Evolutionary conservation across 2,329 filamentous ascomycete species (phyloP).

Genomic region (Penicillium concentricum): DNA sequence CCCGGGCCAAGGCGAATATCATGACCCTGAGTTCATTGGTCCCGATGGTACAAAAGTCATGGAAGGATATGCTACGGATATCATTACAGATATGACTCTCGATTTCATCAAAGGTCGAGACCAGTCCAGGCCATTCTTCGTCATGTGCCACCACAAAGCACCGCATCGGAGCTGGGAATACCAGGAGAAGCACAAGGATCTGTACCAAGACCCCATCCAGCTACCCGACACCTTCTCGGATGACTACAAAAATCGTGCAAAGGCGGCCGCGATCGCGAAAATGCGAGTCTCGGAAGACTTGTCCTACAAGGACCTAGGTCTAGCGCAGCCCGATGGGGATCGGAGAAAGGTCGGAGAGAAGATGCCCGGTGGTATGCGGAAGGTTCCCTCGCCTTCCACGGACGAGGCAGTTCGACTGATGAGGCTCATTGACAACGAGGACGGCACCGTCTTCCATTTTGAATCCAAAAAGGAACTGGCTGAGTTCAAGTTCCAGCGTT

Average conservation of each 20-base stretch:
- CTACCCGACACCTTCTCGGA: slow-evolving; percentile 55
- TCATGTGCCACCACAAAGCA: slow-evolving; percentile 60
- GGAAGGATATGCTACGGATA: slow-evolving; percentile 53
- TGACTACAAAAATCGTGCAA: slow-evolving; percentile 55
- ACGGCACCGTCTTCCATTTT: slow-evolving; percentile 50
- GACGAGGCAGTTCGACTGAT: slow-evolving; percentile 30
- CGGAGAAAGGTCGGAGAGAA: slow-evolving; percentile 39
- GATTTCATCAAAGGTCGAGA: slow-evolving; percentile 41
- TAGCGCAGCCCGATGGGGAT: slow-evolving; percentile 53
- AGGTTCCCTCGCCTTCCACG: slow-evolving; percentile 36
- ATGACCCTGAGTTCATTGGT: slow-evolving; percentile 52
- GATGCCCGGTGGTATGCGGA: slow-evolving; percentile 32
- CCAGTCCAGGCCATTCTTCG: slow-evolving; percentile 47
- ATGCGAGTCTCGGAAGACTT: slow-evolving; percentile 53
- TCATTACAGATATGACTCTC: slow-evolving; percentile 53
- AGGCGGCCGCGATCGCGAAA: slow-evolving; percentile 51
- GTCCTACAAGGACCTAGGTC: slow-evolving; percentile 53
- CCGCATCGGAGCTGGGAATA: slow-evolving; percentile 56
- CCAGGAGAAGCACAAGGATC: slow-evolving; percentile 48
- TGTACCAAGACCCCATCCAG: slow-evolving; percentile 49
- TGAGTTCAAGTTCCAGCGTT: slow-evolving; percentile 58
- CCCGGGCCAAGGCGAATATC: slow-evolving; percentile 54
- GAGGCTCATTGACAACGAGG: slow-evolving; percentile 48
- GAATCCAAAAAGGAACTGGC: slow-evolving; percentile 42
- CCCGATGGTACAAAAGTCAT: slow-evolving; percentile 28